phyloP scores from a whole-genome alignment of 805 yeast genomes.

The Dipodascus albidus region DNA sequence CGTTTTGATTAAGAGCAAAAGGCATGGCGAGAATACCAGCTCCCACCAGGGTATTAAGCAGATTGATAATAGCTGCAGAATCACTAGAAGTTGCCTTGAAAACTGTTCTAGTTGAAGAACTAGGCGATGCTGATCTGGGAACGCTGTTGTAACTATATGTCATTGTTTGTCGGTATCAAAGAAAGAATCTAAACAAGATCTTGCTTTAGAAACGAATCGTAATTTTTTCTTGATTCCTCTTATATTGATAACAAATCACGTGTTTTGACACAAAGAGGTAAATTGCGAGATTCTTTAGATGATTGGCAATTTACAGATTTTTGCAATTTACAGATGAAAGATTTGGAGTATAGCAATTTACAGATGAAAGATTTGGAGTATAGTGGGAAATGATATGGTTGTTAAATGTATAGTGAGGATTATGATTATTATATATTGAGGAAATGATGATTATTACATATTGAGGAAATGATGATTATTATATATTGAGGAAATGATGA shows the following conservation, averaged over 20 bases:
- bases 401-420: too few species aligned
- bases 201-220: background rate
- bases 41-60: constrained; percentile 64
- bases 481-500: too few species aligned
- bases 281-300: too few species aligned
- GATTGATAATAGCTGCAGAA: constrained; percentile 46
- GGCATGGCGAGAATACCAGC: constrained; percentile 76
- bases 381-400: too few species aligned
- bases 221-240: background rate
- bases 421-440: too few species aligned
- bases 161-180: too few species aligned
- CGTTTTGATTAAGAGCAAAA: constrained; percentile 53
- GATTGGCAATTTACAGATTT: too few species aligned
- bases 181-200: too few species aligned
- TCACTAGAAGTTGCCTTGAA: constrained; percentile 27
- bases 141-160: background rate
- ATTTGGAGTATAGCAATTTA: background rate
- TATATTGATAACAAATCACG: background rate
- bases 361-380: too few species aligned
- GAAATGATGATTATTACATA: too few species aligned
- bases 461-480: too few species aligned
- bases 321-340: background rate
- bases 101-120: background rate
- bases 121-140: background rate
- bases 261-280: too few species aligned